A percentile compares a stretch with the other conserved stretches of the same genome.
phyloP scores from a whole-genome alignment of 345 rosid genomes.

The Anacardium occidentale region DNA sequence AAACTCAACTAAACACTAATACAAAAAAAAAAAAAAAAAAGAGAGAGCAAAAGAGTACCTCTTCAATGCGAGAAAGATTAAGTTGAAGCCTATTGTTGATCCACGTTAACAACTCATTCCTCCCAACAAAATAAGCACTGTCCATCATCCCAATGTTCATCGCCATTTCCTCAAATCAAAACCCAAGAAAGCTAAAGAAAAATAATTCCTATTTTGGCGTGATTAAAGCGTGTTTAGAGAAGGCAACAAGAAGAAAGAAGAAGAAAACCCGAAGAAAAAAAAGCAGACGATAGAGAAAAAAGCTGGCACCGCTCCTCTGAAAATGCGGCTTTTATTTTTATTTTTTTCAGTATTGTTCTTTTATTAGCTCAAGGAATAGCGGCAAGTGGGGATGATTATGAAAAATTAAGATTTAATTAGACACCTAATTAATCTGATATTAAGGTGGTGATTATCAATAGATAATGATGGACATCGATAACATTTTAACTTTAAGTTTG shows the following conservation, averaged over 20 bases:
- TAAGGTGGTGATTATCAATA: background rate
- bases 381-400: background rate
- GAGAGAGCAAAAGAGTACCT: slow-evolving; percentile 39
- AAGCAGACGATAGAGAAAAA: background rate
- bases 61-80: slow-evolving; percentile 88
- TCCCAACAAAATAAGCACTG: slow-evolving; percentile 94
- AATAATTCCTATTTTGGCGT: background rate
- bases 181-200: slow-evolving; percentile 4
- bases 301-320: slow-evolving; percentile 21
- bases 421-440: background rate
- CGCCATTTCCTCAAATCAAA: slow-evolving; percentile 46
- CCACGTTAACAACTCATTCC: slow-evolving; percentile 92
- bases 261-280: slow-evolving; percentile 10
- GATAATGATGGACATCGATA: background rate
- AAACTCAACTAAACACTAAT: background rate
- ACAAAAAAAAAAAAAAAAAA: background rate
- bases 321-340: slow-evolving; percentile 25
- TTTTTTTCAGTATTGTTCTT: background rate
- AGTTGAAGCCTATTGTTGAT: slow-evolving; percentile 88
- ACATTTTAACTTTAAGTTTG: background rate
- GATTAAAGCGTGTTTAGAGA: slow-evolving; percentile 1
- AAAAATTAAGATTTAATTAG: too few species aligned
- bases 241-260: slow-evolving; percentile 14
- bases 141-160: slow-evolving; percentile 96
- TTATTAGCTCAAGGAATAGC: background rate